Evolutionary conservation across 768 basidiomycete genomes (phyloP).

Genomic region (Mycena filopes): DNA sequence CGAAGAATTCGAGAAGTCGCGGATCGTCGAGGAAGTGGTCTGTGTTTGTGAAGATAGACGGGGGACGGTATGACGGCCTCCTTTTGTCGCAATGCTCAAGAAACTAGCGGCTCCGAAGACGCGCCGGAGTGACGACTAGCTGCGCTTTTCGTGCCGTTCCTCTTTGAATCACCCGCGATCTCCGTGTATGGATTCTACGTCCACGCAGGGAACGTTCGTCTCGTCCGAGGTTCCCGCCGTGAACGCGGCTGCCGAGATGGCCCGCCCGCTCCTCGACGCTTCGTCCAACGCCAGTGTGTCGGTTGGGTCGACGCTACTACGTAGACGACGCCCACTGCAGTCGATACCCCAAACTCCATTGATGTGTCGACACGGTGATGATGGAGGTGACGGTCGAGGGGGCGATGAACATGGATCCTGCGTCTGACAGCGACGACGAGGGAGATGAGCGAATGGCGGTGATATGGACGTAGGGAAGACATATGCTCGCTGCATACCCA

Average conservation of each 20-base stretch:
- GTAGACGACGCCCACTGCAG: conserved; percentile 50
- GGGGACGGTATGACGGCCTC: conserved; percentile 70
- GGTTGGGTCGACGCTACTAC: conserved; percentile 77
- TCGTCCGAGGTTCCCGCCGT: conserved; percentile 77
- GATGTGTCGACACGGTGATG: conserved; percentile 46
- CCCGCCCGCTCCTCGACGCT: conserved; percentile 56
- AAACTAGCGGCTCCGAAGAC: conserved; percentile 54
- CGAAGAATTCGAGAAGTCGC: conserved; percentile 65
- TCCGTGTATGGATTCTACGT: conserved; percentile 87
- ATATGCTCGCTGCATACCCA: too few relatives aligned
- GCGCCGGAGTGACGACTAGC: conserved; percentile 72
- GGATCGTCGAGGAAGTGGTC: conserved; percentile 67
- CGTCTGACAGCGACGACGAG: conserved; percentile 47
- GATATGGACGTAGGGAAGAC: conserved; percentile 35
- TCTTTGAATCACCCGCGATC: conserved; percentile 65
- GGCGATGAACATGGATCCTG: conserved; percentile 55
- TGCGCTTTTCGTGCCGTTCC: conserved; percentile 65
- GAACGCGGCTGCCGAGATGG: conserved; percentile 69
- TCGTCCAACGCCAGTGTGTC: conserved; percentile 58
- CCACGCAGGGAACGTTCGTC: conserved; percentile 78
- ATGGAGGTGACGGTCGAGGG: conserved; percentile 53
- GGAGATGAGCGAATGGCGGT: conserved; percentile 36
- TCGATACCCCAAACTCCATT: conserved; percentile 53
- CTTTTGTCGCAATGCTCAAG: not conserved
- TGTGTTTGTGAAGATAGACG: conserved; percentile 84